A percentile compares a stretch with the other conserved stretches of the same genome.
These are phyloP conservation scores for Saccharomyces pastorianus DNA, from an alignment of 1,139 yeast genomes.

Conservation along the genomic window DNA sequence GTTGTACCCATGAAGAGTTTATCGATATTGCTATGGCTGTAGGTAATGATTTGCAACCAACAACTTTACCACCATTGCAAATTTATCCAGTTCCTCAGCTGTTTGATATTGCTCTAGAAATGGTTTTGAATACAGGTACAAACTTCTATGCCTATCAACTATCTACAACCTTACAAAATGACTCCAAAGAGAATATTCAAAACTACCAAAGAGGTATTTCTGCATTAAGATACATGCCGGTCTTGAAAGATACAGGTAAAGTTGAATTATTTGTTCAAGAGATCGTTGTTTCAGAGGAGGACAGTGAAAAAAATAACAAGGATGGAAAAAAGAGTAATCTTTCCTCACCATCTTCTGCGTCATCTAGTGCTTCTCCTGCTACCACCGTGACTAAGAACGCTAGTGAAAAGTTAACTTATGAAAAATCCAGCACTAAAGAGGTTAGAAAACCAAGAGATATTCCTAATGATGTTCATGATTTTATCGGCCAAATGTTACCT, in stretches of 20 bases:
- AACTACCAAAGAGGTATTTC: slow-evolving; percentile 47
- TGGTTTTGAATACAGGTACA: slow-evolving; percentile 40
- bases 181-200: slow-evolving; percentile 25
- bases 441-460: slow-evolving; percentile 12
- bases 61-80: slow-evolving; percentile 48
- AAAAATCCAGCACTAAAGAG: background rate
- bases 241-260: slow-evolving; percentile 58
- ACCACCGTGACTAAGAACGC: background rate
- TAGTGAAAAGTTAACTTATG: background rate
- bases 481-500: slow-evolving; percentile 79
- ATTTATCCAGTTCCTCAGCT: slow-evolving; percentile 31
- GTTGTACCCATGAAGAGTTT: slow-evolving; percentile 55
- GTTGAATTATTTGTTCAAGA: slow-evolving; percentile 53
- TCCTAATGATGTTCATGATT: slow-evolving; percentile 76
- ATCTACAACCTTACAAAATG: slow-evolving; percentile 19
- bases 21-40: slow-evolving; percentile 64
- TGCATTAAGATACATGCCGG: slow-evolving; percentile 55
- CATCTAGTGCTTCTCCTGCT: background rate
- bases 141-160: slow-evolving; percentile 35
- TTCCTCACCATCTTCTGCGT: background rate
- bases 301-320: slow-evolving; percentile 1
- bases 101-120: slow-evolving; percentile 38
- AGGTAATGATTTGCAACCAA: slow-evolving; percentile 72
- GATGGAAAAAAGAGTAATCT: background rate
- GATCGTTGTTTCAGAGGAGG: slow-evolving; percentile 35